Base-by-base conservation (phyloP, 306 rosid species). In the Hippophae rhamnoides region DNA sequence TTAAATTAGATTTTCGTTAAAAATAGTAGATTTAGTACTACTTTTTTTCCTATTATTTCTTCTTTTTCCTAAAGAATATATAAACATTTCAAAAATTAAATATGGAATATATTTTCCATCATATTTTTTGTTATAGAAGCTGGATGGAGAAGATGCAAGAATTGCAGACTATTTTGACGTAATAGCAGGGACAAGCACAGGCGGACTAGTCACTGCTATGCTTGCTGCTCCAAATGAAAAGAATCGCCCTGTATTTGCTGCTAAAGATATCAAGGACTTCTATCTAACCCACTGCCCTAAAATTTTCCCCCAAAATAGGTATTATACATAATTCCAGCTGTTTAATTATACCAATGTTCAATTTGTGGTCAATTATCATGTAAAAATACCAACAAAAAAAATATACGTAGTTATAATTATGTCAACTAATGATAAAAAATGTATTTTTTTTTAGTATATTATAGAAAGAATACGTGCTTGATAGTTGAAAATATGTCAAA, bases 251-350 rank as follows among this genome's bases (percentile, higher is more conserved):
- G 0, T 85, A 9, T 82, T 62, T 52, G 78, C 84, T 0, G 86
- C 89, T 43, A 79, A 75, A 41, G 94, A 85, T 45, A 85, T 85
- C 13, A 85, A 77, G 60, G 66, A 72, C 10, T 85, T 82, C 68
- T 85, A 79, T 71, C 84, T 82, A 44, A 42, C 52, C 13, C 70
- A 85, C 5, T 3, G 72, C 62, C 89, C 94, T 2, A 70, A 66
- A 52, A 85, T 85, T 43, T 85, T 85, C 64, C 89, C 86, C 5
- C 89, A 85, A 45, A 54, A 47, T 3, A 57, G 23, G 86, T 79
- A 66, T 41, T 10, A 10, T 6, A 6, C 13, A 5, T 26, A 5
- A 8, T 25, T 12, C 38, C 41, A 40, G 40, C 40, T 41, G 7
- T 40, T 13, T 41, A 56, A n/a, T 41, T 43, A 57, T 42, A 8